Conservation (phyloP, 1,139 yeast species). For the Candida sp. region DNA sequence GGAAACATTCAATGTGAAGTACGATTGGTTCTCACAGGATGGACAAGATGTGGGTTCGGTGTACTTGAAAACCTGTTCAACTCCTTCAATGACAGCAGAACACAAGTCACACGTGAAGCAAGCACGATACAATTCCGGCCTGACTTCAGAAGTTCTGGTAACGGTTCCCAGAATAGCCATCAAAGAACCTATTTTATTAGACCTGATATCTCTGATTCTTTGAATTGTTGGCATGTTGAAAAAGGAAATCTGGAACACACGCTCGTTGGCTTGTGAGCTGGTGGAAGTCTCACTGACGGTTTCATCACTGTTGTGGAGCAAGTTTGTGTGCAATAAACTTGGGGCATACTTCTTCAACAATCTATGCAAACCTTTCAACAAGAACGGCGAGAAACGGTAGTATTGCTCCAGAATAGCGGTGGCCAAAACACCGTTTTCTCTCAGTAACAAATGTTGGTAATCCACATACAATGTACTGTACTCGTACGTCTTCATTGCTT, state of each 20-base stretch:
- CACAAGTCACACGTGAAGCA: constrained; percentile 92
- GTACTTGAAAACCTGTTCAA: constrained; percentile 92
- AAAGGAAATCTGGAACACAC: constrained; percentile 88
- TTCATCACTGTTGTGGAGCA: constrained; percentile 31
- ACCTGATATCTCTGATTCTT: constrained; percentile 88
- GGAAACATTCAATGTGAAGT: constrained; percentile 83
- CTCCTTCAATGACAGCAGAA: constrained; percentile 82
- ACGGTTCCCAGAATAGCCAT: constrained; percentile 94
- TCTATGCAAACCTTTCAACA: constrained; percentile 74
- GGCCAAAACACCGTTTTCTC: constrained; percentile 89
- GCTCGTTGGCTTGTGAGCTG: constrained; percentile 54
- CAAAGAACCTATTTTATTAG: constrained; percentile 87
- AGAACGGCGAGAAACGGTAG: constrained; percentile 88
- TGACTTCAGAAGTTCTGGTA: constrained; percentile 94
- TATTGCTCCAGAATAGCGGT: constrained; percentile 90
- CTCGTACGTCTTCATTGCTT: constrained; percentile 80
- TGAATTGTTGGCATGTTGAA: constrained; percentile 84
- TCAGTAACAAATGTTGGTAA: constrained; percentile 73
- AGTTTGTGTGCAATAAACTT: constrained; percentile 56
- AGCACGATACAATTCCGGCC: constrained; percentile 92
- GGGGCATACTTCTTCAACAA: constrained; percentile 83
- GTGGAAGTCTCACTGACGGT: constrained; percentile 21
- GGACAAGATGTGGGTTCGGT: constrained; percentile 97
- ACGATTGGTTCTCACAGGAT: constrained; percentile 84
- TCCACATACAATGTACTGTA: constrained; percentile 83